Percentiles rank a stretch among this genome's conserved stretches.
Conservation (phyloP, 495 filamentous ascomycete genomes). For the Neurospora tetrasperma region DNA sequence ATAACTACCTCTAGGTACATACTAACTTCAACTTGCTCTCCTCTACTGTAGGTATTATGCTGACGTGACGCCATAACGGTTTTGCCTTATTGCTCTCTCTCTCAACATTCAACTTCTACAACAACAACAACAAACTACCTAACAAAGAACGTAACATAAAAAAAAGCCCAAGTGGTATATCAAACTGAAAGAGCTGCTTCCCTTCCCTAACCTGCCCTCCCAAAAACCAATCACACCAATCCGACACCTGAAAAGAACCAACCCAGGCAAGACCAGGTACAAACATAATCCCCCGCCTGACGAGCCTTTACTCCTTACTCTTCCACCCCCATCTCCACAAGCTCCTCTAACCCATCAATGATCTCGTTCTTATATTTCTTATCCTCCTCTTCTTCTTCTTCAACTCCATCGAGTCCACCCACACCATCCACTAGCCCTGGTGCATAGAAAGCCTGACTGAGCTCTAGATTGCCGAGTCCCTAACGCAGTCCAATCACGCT, state of each 20-base stretch:
- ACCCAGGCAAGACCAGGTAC: neutral
- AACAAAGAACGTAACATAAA: neutral
- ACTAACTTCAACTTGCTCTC: too few species aligned
- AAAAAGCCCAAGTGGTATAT: conserved; percentile 1
- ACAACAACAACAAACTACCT: neutral
- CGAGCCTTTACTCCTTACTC: neutral
- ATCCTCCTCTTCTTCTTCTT: neutral
- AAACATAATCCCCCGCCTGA: neutral
- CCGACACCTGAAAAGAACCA: neutral
- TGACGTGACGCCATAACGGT: too few species aligned
- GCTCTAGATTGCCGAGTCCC: neutral
- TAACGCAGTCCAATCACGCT: conserved; percentile 83
- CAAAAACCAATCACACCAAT: neutral
- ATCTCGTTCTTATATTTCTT: neutral
- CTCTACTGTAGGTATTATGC: too few species aligned
- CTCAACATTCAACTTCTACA: neutral
- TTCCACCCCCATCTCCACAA: neutral
- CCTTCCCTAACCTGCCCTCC: neutral
- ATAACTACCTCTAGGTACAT: too few species aligned
- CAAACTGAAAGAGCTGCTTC: neutral
- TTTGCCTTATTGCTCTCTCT: neutral
- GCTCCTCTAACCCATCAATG: neutral
- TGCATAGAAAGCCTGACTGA: neutral
- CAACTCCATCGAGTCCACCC: neutral
- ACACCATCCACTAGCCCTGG: neutral